Evolutionary conservation across 345 rosid species (phyloP).

Genomic region (Eutrema japonicum): DNA sequence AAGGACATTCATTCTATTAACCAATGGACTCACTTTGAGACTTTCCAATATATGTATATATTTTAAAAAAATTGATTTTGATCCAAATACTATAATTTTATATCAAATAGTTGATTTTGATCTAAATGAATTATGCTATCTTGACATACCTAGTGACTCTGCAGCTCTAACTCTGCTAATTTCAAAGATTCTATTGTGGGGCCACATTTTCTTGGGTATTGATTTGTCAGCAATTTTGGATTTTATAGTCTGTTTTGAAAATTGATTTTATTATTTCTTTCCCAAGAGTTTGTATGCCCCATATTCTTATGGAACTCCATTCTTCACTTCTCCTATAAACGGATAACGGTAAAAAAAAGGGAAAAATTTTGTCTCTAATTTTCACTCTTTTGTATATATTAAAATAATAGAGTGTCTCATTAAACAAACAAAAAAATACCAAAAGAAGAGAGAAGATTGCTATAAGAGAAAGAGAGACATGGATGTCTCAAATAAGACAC

Average conservation of each 20-base stretch:
- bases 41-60: background rate
- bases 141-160: constrained; percentile 37
- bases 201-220: constrained; percentile 23
- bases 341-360: background rate
- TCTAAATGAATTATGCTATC: background rate
- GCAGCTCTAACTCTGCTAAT: constrained; percentile 23
- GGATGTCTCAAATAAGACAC: too few species aligned
- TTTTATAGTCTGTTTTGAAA: constrained; percentile 8
- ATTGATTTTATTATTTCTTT: constrained; percentile 17
- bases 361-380: background rate
- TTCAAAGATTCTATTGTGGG: constrained; percentile 39
- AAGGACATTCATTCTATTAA: background rate
- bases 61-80: background rate
- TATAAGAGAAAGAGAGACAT: too few species aligned
- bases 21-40: constrained; percentile 1
- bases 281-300: constrained; percentile 21
- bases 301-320: constrained; percentile 25
- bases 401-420: too few species aligned
- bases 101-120: too few species aligned
- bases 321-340: background rate
- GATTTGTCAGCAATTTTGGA: constrained; percentile 41
- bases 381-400: background rate
- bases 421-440: too few species aligned
- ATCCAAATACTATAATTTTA: background rate
- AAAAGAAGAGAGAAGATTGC: too few species aligned